These are phyloP conservation scores for Didymella segeticola DNA, from an alignment of 2,329 filamentous ascomycete species.

Conservation along the genomic window DNA sequence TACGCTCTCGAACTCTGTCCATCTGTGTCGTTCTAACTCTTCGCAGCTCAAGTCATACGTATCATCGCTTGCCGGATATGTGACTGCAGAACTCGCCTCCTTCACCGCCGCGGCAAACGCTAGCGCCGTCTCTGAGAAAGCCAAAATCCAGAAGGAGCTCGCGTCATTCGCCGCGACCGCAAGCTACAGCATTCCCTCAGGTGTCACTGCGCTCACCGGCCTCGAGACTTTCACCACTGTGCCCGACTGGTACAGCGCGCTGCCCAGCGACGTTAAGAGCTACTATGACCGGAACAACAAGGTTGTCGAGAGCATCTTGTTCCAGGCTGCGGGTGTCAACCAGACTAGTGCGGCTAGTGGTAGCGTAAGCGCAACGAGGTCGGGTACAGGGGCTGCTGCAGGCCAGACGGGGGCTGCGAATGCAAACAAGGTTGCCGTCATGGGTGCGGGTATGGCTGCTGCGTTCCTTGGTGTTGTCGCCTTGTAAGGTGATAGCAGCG, in stretches of 20 bases:
- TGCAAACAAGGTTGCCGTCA: slow-evolving; percentile 15
- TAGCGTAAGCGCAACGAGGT: slow-evolving; percentile 14
- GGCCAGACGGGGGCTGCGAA: slow-evolving; percentile 14
- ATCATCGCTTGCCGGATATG: slow-evolving; percentile 20
- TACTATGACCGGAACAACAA: slow-evolving; percentile 32
- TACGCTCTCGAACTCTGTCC: slow-evolving; percentile 9
- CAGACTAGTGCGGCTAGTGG: slow-evolving; percentile 13
- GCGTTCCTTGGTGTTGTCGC: slow-evolving; percentile 31
- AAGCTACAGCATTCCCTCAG: slow-evolving; percentile 21
- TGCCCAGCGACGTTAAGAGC: slow-evolving; percentile 33
- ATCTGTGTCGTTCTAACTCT: not conserved
- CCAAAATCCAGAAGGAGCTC: slow-evolving; percentile 27
- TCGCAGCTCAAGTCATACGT: slow-evolving; percentile 21
- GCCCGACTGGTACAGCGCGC: slow-evolving; percentile 32
- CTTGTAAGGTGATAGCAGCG: slow-evolving; percentile 15
- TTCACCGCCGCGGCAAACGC: slow-evolving; percentile 20
- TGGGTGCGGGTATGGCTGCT: slow-evolving; percentile 28
- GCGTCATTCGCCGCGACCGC: slow-evolving; percentile 32
- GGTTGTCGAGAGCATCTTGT: slow-evolving; percentile 24
- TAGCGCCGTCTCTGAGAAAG: slow-evolving; percentile 19
- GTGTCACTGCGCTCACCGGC: slow-evolving; percentile 22
- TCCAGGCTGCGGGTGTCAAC: slow-evolving; percentile 21
- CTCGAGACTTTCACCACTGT: slow-evolving; percentile 25
- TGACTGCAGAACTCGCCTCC: slow-evolving; percentile 20
- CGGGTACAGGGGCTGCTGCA: slow-evolving; percentile 3